These are phyloP conservation scores for Kuraishia ogatae DNA, from an alignment of 805 yeast species.

Conservation along the genomic window DNA sequence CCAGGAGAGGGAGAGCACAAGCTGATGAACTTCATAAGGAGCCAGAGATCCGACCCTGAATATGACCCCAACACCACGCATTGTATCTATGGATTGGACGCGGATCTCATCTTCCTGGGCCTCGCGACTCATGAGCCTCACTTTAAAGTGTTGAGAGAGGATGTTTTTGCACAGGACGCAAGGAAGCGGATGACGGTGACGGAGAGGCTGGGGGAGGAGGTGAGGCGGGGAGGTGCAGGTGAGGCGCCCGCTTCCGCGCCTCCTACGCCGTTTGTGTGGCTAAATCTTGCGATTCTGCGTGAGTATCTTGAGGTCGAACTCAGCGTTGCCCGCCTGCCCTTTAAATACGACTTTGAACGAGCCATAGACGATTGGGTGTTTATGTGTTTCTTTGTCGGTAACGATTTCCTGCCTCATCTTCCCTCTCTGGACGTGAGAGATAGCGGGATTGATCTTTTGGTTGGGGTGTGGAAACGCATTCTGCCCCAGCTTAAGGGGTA, in stretches of 20 bases:
- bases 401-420: slow-evolving; percentile 94
- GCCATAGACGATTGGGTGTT: slow-evolving; percentile 99
- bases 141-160: slow-evolving; percentile 89
- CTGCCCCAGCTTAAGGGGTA: slow-evolving; percentile 64
- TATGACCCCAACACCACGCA: slow-evolving; percentile 93
- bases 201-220: slow-evolving; percentile 29
- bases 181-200: slow-evolving; percentile 52
- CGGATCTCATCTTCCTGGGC: slow-evolving; percentile 92
- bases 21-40: slow-evolving; percentile 90
- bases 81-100: slow-evolving; percentile 95
- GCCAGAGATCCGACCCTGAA: slow-evolving; percentile 79
- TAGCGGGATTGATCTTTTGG: slow-evolving; percentile 78
- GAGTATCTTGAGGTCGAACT: slow-evolving; percentile 85
- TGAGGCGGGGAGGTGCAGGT: slow-evolving; percentile 24
- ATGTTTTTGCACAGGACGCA: slow-evolving; percentile 80
- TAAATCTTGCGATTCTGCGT: slow-evolving; percentile 78
- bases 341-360: slow-evolving; percentile 81
- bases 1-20: slow-evolving; percentile 99
- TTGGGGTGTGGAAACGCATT: slow-evolving; percentile 73
- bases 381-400: slow-evolving; percentile 97
- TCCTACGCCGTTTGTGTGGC: slow-evolving; percentile 83
- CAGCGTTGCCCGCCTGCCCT: slow-evolving; percentile 56
- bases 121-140: slow-evolving; percentile 98
- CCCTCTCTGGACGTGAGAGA: slow-evolving; percentile 94
- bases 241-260: not conserved